A percentile compares a stretch with the other conserved stretches of the same genome.
Evolutionary conservation across 768 basidiomycete genomes (phyloP).

Genomic region (Termitomyces bulborhizus): DNA sequence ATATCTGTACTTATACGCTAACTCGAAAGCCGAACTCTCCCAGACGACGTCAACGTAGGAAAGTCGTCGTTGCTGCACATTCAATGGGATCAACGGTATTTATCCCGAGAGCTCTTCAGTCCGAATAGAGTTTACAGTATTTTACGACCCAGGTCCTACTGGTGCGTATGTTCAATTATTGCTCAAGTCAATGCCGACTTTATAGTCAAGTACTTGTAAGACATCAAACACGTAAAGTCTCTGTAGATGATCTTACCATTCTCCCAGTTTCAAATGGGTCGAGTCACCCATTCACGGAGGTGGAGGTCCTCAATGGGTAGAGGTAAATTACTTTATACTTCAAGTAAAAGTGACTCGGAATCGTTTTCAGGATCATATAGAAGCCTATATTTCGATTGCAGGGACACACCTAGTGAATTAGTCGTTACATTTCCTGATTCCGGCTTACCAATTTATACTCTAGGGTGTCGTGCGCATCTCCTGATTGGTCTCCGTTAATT

Average conservation of each 20-base stretch:
- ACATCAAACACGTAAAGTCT: neutral
- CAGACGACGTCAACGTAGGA: conserved; percentile 66
- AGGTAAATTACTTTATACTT: conserved; percentile 39
- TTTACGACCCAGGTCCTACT: conserved; percentile 34
- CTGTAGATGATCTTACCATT: conserved; percentile 3
- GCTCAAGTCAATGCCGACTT: neutral
- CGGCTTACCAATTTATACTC: neutral
- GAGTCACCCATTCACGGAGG: conserved; percentile 78
- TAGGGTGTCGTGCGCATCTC: conserved; percentile 65
- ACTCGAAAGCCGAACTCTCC: neutral
- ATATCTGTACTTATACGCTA: neutral
- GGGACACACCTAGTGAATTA: conserved; percentile 72
- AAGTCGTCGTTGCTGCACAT: conserved; percentile 79
- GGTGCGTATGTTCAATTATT: conserved; percentile 27
- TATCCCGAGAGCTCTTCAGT: conserved; percentile 1
- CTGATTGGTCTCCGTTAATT: neutral
- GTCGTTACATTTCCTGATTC: neutral
- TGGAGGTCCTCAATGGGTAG: conserved; percentile 88
- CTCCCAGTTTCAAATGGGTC: conserved; percentile 87
- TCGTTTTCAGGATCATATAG: conserved; percentile 63
- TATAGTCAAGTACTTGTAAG: conserved; percentile 77
- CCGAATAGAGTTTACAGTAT: neutral
- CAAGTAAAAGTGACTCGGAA: neutral
- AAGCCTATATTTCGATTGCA: conserved; percentile 76
- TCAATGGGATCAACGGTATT: conserved; percentile 81